A percentile compares a stretch with the other conserved stretches of the same genome.
These are phyloP conservation scores for Antitrichia curtipendula DNA, from an alignment of 225 moss, liverwort and hornwort genomes.

Conservation along the genomic window DNA sequence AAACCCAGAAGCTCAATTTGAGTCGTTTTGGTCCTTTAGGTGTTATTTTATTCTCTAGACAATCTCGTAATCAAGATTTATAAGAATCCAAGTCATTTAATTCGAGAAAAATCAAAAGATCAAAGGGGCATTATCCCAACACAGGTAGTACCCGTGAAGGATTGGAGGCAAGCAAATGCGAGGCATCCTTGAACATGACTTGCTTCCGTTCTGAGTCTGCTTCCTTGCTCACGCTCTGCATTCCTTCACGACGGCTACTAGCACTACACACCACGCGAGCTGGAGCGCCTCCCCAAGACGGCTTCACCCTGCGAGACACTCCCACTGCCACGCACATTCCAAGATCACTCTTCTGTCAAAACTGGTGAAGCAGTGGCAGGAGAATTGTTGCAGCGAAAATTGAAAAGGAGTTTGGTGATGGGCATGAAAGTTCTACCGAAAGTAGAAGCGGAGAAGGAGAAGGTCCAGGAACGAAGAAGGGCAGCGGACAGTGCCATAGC, in stretches of 20 bases:
- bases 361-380: not conserved
- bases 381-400: not conserved
- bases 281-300: not conserved
- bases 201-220: not conserved
- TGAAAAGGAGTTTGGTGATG: not conserved
- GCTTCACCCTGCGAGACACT: slow-evolving; percentile 15
- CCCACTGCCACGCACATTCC: slow-evolving; percentile 13
- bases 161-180: slow-evolving; percentile 32
- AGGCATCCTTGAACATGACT: slow-evolving; percentile 45
- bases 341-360: not conserved
- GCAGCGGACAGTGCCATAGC: slow-evolving; percentile 27
- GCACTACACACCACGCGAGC: slow-evolving; percentile 2
- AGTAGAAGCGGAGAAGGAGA: not conserved
- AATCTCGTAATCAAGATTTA: not conserved
- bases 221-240: slow-evolving; percentile 12
- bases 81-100: not conserved
- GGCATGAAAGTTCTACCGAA: not conserved
- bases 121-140: not conserved
- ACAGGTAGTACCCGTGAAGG: slow-evolving; percentile 21
- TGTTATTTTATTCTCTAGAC: not conserved
- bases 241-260: not conserved
- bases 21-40: not conserved
- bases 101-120: not conserved
- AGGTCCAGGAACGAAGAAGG: slow-evolving; percentile 15
- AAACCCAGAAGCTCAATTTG: not conserved